A percentile compares a stretch with the other conserved stretches of the same genome.
These are phyloP conservation scores for Aurinia saxatilis DNA, from an alignment of 345 rosid species.

Conservation along the genomic window DNA sequence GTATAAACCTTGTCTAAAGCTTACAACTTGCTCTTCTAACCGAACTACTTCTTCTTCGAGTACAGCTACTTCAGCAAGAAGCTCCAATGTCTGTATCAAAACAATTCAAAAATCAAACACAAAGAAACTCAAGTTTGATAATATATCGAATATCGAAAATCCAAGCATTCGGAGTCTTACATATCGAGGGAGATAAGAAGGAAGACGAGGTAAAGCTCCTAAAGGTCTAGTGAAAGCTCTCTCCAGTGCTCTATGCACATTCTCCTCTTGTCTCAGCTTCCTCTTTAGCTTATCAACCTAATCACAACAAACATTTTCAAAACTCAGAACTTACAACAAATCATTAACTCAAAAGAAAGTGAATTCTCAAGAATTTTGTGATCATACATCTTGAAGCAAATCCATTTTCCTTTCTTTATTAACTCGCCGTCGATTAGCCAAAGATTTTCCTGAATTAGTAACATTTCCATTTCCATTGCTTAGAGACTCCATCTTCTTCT, in stretches of 20 bases:
- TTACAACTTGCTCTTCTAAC: slow-evolving; percentile 88
- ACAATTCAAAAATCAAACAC: slow-evolving; percentile 11
- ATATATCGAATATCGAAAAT: neutral
- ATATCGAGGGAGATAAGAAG: slow-evolving; percentile 83
- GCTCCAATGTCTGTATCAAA: slow-evolving; percentile 69
- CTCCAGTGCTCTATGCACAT: slow-evolving; percentile 92
- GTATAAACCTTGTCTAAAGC: slow-evolving; percentile 78
- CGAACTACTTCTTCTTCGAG: slow-evolving; percentile 94
- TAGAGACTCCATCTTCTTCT: slow-evolving; percentile 52
- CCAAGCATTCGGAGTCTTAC: slow-evolving; percentile 35
- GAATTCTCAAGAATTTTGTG: neutral
- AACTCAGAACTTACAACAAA: neutral
- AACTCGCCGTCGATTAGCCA: slow-evolving; percentile 47
- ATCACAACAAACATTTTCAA: neutral
- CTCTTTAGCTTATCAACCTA: slow-evolving; percentile 93
- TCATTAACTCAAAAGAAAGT: neutral
- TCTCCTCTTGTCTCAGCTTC: slow-evolving; percentile 94
- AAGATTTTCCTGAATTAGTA: slow-evolving; percentile 36
- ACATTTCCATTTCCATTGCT: slow-evolving; percentile 30
- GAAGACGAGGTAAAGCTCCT: slow-evolving; percentile 96
- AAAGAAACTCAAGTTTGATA: no score
- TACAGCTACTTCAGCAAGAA: slow-evolving; percentile 97
- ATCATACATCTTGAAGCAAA: slow-evolving; percentile 75
- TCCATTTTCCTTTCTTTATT: slow-evolving; percentile 75
- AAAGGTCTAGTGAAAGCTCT: slow-evolving; percentile 91